Conservation (phyloP, 2,329 filamentous ascomycete genomes). For the Aspergillus japonicus region DNA sequence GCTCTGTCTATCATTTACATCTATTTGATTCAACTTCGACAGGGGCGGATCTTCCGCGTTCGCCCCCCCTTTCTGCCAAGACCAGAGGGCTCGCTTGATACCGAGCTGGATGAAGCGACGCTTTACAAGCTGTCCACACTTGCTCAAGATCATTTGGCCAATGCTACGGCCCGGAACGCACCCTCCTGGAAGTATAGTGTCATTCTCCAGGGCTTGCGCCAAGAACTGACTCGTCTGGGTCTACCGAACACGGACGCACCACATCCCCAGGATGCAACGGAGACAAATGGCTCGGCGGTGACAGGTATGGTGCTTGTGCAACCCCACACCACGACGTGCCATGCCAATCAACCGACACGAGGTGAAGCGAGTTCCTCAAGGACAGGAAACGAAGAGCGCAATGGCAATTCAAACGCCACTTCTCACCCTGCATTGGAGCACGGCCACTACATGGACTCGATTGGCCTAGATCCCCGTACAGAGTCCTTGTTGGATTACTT, state of each 20-base stretch:
- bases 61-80: background rate
- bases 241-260: no score
- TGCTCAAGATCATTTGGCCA: conserved; percentile 17
- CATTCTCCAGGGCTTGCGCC: conserved; percentile 20
- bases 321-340: background rate
- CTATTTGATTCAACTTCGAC: conserved; percentile 18
- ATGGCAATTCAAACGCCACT: background rate
- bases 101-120: conserved; percentile 10
- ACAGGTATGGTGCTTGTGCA: background rate
- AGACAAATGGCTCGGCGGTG: background rate
- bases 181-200: conserved; percentile 22
- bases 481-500: conserved; percentile 21
- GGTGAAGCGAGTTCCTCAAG: no score
- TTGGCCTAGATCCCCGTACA: conserved; percentile 13
- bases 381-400: background rate
- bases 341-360: background rate
- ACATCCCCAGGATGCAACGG: background rate
- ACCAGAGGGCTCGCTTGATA: background rate
- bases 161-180: conserved; percentile 20
- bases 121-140: conserved; percentile 19
- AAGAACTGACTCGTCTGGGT: conserved; percentile 15
- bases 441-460: background rate
- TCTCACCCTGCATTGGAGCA: background rate
- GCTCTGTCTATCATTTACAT: conserved; percentile 24
- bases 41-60: conserved; percentile 13